Conservation (phyloP, 176 grass and related monocot genomes). For the Aechmea fasciata region DNA sequence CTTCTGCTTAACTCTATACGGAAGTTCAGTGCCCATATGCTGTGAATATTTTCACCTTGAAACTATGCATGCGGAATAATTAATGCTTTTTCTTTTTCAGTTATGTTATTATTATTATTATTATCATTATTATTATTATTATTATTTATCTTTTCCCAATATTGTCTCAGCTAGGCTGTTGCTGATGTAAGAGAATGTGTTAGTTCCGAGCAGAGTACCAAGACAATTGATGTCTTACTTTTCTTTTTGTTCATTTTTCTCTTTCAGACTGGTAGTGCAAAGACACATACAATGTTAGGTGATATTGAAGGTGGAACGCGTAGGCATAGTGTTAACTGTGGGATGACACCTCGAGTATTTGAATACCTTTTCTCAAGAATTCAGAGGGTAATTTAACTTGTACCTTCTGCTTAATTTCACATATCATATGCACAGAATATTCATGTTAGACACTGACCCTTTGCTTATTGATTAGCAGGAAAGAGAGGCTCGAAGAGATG, state of each 20-base stretch:
- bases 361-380: constrained; percentile 90
- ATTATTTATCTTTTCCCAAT: not conserved
- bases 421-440: not conserved
- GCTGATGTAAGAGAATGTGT: not conserved
- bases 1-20: not conserved
- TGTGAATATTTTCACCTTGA: not conserved
- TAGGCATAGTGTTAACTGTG: constrained; percentile 82
- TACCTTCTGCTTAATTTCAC: not conserved
- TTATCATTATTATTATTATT: too few species aligned
- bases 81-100: not conserved
- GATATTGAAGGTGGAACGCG: constrained; percentile 89
- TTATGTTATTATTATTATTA: not conserved
- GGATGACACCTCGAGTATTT: constrained; percentile 97
- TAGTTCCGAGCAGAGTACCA: not conserved
- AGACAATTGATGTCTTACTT: constrained; percentile 1
- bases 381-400: constrained; percentile 52
- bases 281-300: constrained; percentile 97
- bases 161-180: not conserved
- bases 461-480: constrained; percentile 44
- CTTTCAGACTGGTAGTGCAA: constrained; percentile 88
- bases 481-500: constrained; percentile 71
- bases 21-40: not conserved
- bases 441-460: not conserved
- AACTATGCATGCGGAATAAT: not conserved
- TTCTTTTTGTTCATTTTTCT: not conserved